These are phyloP conservation scores for Botrytis medusae DNA, from an alignment of 2,329 filamentous ascomycete genomes.

Conservation along the genomic window DNA sequence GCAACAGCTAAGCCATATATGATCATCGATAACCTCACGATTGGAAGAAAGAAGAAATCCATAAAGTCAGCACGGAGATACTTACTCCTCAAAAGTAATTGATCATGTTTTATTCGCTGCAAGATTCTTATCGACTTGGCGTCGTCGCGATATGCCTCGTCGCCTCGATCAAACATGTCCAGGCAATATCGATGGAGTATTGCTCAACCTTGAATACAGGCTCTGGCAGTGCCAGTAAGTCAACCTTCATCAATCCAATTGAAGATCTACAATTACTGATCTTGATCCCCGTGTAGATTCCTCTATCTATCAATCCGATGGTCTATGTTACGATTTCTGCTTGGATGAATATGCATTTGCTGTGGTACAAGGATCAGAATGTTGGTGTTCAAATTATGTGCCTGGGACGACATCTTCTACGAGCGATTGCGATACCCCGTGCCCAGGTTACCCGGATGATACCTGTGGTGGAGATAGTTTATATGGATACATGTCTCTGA, in stretches of 20 bases:
- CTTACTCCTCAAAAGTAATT: slow-evolving; percentile 7
- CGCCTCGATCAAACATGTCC: slow-evolving; percentile 23
- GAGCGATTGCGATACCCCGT: slow-evolving; percentile 54
- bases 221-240: slow-evolving; percentile 46
- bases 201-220: slow-evolving; percentile 51
- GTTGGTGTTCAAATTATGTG: slow-evolving; percentile 73
- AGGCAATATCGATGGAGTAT: slow-evolving; percentile 38
- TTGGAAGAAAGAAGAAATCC: slow-evolving; percentile 6
- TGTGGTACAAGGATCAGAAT: slow-evolving; percentile 62
- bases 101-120: slow-evolving; percentile 26
- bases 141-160: slow-evolving; percentile 29
- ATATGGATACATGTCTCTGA: slow-evolving; percentile 65
- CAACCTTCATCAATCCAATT: not conserved
- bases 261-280: not conserved
- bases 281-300: slow-evolving; percentile 44
- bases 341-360: slow-evolving; percentile 60
- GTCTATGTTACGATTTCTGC: slow-evolving; percentile 65
- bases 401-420: slow-evolving; percentile 49
- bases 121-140: slow-evolving; percentile 30
- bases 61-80: slow-evolving; percentile 14
- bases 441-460: slow-evolving; percentile 68
- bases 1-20: slow-evolving; percentile 23
- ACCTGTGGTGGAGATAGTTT: slow-evolving; percentile 61
- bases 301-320: slow-evolving; percentile 66
- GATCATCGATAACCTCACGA: slow-evolving; percentile 9